phyloP scores from a whole-genome alignment of 2,329 filamentous ascomycete genomes.

The Conoideocrella luteorostrata region DNA sequence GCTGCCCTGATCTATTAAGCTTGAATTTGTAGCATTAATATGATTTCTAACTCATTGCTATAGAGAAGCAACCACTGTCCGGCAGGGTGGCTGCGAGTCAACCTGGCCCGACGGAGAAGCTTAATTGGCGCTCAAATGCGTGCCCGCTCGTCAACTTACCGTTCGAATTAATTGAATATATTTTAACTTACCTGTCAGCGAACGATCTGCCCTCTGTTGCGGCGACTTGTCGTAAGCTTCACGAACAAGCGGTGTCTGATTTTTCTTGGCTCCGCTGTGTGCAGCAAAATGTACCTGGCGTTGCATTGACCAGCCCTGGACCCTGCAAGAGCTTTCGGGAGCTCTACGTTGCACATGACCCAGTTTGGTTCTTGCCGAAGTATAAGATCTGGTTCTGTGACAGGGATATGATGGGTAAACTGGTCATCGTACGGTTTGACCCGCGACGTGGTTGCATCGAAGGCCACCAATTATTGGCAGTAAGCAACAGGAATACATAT shows the following conservation, averaged over 20 bases:
- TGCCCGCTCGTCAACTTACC: conserved; percentile 53
- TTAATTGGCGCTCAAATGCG: not conserved
- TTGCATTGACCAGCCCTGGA: conserved; percentile 44
- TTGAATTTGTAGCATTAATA: not conserved
- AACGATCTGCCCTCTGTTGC: conserved; percentile 56
- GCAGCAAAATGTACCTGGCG: conserved; percentile 58
- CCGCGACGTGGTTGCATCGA: conserved; percentile 68
- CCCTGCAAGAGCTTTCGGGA: conserved; percentile 61
- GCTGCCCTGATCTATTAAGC: too few relatives aligned
- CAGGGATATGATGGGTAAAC: conserved; percentile 61
- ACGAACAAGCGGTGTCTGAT: conserved; percentile 56
- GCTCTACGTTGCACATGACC: conserved; percentile 68
- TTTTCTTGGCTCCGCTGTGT: conserved; percentile 66
- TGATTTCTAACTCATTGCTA: not conserved
- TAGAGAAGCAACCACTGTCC: not conserved
- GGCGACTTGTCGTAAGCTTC: conserved; percentile 55
- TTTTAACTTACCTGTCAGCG: conserved; percentile 61
- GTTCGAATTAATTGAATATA: conserved; percentile 65
- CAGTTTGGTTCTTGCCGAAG: conserved; percentile 76
- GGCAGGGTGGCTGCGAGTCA: not conserved
- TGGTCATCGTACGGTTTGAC: conserved; percentile 74
- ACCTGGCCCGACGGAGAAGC: not conserved
- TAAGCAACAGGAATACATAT: conserved; percentile 47
- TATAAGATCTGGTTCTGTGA: conserved; percentile 85
- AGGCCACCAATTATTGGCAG: conserved; percentile 68